A percentile compares a stretch with the other conserved stretches of the same genome.
Conservation (phyloP, 441 rosid genomes). For the Manihot esculenta region DNA sequence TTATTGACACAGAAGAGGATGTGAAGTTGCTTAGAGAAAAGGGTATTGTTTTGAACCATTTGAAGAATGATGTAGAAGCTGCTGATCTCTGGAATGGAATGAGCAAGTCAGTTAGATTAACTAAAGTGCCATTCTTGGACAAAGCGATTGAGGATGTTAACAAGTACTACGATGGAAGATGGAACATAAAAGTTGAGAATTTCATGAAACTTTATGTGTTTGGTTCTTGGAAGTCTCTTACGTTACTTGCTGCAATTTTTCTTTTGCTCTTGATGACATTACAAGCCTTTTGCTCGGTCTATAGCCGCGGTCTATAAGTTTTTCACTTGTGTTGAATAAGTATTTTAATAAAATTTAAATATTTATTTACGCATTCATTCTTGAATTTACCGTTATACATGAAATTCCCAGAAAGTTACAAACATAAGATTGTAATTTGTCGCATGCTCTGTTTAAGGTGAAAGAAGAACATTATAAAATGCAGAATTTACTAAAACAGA, state of each 20-base stretch:
- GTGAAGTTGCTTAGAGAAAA: constrained; percentile 57
- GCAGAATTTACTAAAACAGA: too few relatives aligned
- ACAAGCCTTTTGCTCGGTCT: constrained; percentile 26
- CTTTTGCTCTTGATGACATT: constrained; percentile 44
- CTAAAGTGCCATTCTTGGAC: constrained; percentile 63
- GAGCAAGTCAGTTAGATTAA: constrained; percentile 64
- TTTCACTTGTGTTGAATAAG: too few relatives aligned
- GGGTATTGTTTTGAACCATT: constrained; percentile 49
- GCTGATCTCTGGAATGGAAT: constrained; percentile 80
- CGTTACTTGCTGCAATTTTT: constrained; percentile 45
- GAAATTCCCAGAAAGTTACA: too few relatives aligned
- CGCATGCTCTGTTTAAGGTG: too few relatives aligned
- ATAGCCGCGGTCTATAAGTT: constrained; percentile 21
- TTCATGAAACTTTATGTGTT: constrained; percentile 47
- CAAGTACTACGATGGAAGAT: constrained; percentile 47
- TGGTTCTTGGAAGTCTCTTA: constrained; percentile 66
- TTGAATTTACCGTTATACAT: too few relatives aligned
- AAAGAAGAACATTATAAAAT: too few relatives aligned
- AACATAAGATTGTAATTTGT: too few relatives aligned
- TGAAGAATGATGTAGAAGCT: constrained; percentile 66
- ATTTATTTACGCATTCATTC: too few relatives aligned
- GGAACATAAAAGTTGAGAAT: constrained; percentile 49
- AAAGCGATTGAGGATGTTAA: constrained; percentile 72
- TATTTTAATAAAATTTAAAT: too few relatives aligned
- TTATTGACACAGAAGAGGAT: constrained; percentile 59